These are phyloP conservation scores for Aspergillus sp. DNA, from an alignment of 2,329 filamentous ascomycete species.

Conservation along the genomic window DNA sequence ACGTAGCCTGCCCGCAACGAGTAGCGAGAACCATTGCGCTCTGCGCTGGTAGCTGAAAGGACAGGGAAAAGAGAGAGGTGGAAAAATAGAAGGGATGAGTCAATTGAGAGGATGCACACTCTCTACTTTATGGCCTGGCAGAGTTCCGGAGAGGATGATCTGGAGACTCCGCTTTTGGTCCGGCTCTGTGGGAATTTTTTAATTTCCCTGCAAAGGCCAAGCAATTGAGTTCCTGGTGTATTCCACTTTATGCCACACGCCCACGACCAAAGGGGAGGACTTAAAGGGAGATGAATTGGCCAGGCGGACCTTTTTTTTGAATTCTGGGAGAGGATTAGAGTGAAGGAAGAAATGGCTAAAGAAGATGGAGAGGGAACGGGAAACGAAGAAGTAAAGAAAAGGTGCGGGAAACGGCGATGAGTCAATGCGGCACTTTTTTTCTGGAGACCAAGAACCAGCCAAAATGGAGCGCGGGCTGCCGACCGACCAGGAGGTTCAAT, in stretches of 20 bases:
- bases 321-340: slow-evolving; percentile 9
- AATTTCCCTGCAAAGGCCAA: slow-evolving; percentile 6
- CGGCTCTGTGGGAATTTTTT: slow-evolving; percentile 10
- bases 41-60: slow-evolving; percentile 28
- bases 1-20: slow-evolving; percentile 47
- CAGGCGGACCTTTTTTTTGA: slow-evolving; percentile 12
- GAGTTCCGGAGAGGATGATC: slow-evolving; percentile 8
- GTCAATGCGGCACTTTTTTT: slow-evolving; percentile 25
- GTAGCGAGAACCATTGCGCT: slow-evolving; percentile 49
- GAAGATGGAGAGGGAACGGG: slow-evolving; percentile 9
- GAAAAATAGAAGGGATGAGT: slow-evolving; percentile 13
- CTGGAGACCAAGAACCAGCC: slow-evolving; percentile 3
- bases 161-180: slow-evolving; percentile 12
- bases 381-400: slow-evolving; percentile 16
- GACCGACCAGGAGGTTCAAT: not conserved
- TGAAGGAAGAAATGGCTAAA: slow-evolving; percentile 13
- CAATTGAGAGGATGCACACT: slow-evolving; percentile 20
- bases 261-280: slow-evolving; percentile 19
- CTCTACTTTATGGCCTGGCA: slow-evolving; percentile 1
- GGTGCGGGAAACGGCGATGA: slow-evolving; percentile 25
- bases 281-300: slow-evolving; percentile 17
- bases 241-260: slow-evolving; percentile 28
- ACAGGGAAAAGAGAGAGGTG: slow-evolving; percentile 10
- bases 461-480: slow-evolving; percentile 8
- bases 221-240: slow-evolving; percentile 17